phyloP scores from a whole-genome alignment of 768 basidiomycete genomes.

The Amanita jacksonii region DNA sequence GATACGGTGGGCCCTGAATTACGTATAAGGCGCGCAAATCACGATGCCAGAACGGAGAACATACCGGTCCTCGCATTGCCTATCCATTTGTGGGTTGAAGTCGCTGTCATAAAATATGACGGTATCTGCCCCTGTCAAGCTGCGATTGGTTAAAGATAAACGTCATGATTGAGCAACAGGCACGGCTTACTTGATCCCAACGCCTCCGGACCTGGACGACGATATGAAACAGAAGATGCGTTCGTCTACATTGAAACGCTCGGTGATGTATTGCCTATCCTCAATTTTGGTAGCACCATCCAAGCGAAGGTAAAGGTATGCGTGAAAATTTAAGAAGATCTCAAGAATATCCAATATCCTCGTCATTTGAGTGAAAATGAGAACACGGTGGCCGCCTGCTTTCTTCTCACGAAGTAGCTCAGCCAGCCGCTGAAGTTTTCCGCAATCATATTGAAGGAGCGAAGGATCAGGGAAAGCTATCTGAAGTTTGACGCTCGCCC shows the following conservation, averaged over 20 bases:
- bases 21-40: not conserved
- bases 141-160: constrained; percentile 21
- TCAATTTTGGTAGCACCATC: constrained; percentile 96
- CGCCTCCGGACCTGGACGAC: constrained; percentile 69
- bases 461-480: constrained; percentile 91
- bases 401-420: constrained; percentile 74
- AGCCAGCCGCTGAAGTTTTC: constrained; percentile 85
- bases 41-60: constrained; percentile 12
- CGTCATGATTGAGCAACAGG: constrained; percentile 11
- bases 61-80: constrained; percentile 89
- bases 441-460: constrained; percentile 90
- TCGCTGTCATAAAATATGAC: constrained; percentile 98
- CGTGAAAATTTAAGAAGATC: constrained; percentile 86
- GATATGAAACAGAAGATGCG: constrained; percentile 86
- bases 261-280: constrained; percentile 85
- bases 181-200: constrained; percentile 82
- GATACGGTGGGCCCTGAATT: constrained; percentile 84
- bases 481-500: constrained; percentile 70
- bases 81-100: constrained; percentile 96
- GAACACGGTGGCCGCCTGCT: constrained; percentile 76
- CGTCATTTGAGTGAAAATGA: constrained; percentile 99
- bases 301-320: constrained; percentile 87
- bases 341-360: constrained; percentile 89
- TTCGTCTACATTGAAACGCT: constrained; percentile 73
- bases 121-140: constrained; percentile 84